phyloP scores from a whole-genome alignment of 2,329 filamentous ascomycete species.

The Fusarium sp. region DNA sequence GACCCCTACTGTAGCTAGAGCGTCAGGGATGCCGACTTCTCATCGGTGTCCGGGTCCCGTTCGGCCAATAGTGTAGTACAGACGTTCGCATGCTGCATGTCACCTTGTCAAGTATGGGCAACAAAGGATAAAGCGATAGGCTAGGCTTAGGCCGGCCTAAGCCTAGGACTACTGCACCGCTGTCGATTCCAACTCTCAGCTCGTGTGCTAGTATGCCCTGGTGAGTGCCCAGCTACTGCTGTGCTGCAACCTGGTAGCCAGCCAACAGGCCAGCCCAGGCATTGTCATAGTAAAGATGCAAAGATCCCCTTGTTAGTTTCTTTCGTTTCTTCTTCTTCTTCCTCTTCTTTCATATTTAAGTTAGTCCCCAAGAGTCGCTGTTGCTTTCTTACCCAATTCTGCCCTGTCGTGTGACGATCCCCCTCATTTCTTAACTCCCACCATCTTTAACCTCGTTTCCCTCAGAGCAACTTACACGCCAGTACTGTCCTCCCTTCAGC shows the following conservation, averaged over 20 bases:
- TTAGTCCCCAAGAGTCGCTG: constrained; percentile 9
- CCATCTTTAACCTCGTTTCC: constrained; percentile 25
- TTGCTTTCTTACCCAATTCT: constrained; percentile 23
- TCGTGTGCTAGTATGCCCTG: constrained; percentile 31
- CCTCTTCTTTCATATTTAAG: constrained; percentile 8
- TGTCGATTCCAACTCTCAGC: constrained; percentile 30
- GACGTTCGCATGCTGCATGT: constrained; percentile 20
- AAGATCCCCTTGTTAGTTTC: constrained; percentile 21
- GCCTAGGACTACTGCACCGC: constrained; percentile 20
- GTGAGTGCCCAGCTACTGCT: constrained; percentile 29
- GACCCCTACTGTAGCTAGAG: constrained; percentile 7
- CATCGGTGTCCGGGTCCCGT: constrained; percentile 17
- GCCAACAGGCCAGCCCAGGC: constrained; percentile 1
- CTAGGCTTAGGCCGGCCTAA: constrained; percentile 7
- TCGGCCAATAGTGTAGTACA: constrained; percentile 37
- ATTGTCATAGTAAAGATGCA: constrained; percentile 18
- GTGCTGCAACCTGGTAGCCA: background rate
- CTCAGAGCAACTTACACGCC: constrained; percentile 49
- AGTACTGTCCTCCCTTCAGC: constrained; percentile 18
- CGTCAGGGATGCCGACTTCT: background rate
- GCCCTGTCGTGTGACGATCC: constrained; percentile 40
- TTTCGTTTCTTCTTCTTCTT: constrained; percentile 19
- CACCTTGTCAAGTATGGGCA: constrained; percentile 13
- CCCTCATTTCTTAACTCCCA: constrained; percentile 20
- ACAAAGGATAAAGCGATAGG: constrained; percentile 19